phyloP scores from a whole-genome alignment of 306 rosid genomes.

The Cicer yamashitae region DNA sequence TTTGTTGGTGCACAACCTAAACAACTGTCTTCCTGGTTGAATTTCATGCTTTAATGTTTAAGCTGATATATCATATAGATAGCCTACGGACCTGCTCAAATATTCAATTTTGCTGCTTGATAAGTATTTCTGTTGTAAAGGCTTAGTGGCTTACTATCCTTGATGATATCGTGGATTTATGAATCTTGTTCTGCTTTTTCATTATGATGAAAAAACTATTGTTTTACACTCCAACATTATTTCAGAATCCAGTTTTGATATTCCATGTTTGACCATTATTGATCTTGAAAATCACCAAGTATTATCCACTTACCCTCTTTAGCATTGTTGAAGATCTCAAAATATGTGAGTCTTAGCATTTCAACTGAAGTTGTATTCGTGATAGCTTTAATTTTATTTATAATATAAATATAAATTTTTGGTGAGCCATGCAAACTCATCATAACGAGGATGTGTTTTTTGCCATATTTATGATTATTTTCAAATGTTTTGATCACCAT shows the following conservation, averaged over 20 bases:
- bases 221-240: not conserved
- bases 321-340: conserved; percentile 8
- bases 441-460: not conserved
- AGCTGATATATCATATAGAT: conserved; percentile 18
- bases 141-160: not conserved
- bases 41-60: not conserved
- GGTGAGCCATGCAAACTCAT: conserved; percentile 26
- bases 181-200: not conserved
- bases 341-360: conserved; percentile 18
- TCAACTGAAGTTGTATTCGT: conserved; percentile 7
- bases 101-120: not conserved
- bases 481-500: conserved; percentile 32
- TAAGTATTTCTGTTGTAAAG: too few species aligned
- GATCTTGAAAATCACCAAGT: not conserved
- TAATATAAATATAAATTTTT: conserved; percentile 27
- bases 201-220: conserved; percentile 4
- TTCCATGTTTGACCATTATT: not conserved
- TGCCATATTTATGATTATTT: conserved; percentile 16
- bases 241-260: conserved; percentile 16
- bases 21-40: not conserved
- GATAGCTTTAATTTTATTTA: conserved; percentile 29
- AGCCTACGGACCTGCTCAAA: not conserved
- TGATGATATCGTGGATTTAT: not conserved
- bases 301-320: conserved; percentile 9
- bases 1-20: conserved; percentile 4